phyloP scores from a whole-genome alignment of 2,329 filamentous ascomycete species.

The Alternaria gaisen region DNA sequence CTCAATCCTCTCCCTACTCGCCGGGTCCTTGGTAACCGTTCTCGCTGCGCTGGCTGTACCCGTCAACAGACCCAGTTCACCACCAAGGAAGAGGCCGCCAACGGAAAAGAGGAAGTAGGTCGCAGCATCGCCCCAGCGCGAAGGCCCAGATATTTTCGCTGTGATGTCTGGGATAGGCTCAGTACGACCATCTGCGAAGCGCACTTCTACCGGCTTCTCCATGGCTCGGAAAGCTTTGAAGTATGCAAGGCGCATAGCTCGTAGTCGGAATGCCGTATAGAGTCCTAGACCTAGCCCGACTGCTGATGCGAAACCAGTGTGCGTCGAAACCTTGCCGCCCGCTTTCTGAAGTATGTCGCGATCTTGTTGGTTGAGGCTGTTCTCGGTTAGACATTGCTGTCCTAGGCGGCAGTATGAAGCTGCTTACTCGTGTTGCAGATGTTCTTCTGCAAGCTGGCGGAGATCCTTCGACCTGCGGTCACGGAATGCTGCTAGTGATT shows the following conservation, averaged over 20 bases:
- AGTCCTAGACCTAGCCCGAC: constrained; percentile 68
- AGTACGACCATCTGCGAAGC: constrained; percentile 68
- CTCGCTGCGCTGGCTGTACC: constrained; percentile 65
- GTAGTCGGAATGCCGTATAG: constrained; percentile 62
- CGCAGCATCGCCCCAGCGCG: constrained; percentile 66
- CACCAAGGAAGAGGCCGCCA: constrained; percentile 70
- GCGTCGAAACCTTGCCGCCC: constrained; percentile 62
- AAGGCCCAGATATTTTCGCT: constrained; percentile 62
- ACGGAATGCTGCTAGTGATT: constrained; percentile 45
- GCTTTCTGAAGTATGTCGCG: constrained; percentile 66
- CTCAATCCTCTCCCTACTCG: constrained; percentile 66
- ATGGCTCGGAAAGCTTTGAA: constrained; percentile 69
- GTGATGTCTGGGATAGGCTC: constrained; percentile 70
- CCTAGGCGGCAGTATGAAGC: background rate
- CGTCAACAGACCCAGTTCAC: constrained; percentile 68
- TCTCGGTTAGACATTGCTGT: constrained; percentile 11
- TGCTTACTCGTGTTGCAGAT: constrained; percentile 47
- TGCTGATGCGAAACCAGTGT: constrained; percentile 67
- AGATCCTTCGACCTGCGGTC: constrained; percentile 39
- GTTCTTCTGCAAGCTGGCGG: constrained; percentile 42
- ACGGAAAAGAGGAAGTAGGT: constrained; percentile 70
- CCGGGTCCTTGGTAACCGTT: constrained; percentile 63
- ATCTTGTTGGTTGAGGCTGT: constrained; percentile 62
- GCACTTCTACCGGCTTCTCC: constrained; percentile 69
- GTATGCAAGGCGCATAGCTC: constrained; percentile 64